Evolutionary conservation across 2,329 filamentous ascomycete genomes (phyloP).

Genomic region (Aspergillus ibericus): DNA sequence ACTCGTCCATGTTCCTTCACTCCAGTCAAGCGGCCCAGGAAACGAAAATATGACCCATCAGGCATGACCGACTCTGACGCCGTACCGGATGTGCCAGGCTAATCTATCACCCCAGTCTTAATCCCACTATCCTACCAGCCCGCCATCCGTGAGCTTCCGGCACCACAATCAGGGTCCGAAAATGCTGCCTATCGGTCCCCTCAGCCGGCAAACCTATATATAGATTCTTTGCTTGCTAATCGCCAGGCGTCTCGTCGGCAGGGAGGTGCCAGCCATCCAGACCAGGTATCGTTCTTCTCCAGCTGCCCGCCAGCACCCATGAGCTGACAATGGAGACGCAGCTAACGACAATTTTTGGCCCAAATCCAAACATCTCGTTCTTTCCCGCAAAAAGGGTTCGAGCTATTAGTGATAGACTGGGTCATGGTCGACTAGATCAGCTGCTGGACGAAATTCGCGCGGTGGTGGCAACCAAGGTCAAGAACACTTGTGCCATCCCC

Average conservation of each 20-base stretch:
- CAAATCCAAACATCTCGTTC: slow-evolving; percentile 11
- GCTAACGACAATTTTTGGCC: neutral
- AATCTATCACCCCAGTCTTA: neutral
- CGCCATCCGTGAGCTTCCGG: neutral
- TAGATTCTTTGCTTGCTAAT: slow-evolving; percentile 7
- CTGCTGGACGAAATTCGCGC: slow-evolving; percentile 6
- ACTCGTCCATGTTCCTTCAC: neutral
- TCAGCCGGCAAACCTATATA: neutral
- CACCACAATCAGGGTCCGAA: neutral
- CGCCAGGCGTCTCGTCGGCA: neutral
- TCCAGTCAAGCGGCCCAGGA: neutral
- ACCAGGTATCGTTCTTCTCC: neutral
- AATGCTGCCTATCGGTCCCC: neutral
- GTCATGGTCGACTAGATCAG: slow-evolving; percentile 7
- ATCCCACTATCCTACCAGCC: neutral
- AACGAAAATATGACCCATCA: neutral
- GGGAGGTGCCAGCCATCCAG: neutral
- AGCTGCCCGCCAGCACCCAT: neutral
- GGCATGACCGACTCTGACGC: neutral
- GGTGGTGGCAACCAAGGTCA: slow-evolving; percentile 7
- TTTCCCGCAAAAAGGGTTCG: slow-evolving; percentile 7
- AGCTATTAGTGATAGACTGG: slow-evolving; percentile 7
- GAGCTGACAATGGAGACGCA: neutral
- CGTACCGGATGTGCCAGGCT: neutral
- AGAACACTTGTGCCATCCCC: neutral